These are phyloP conservation scores for Whalleya microplaca DNA, from an alignment of 2,329 filamentous ascomycete species.

Conservation along the genomic window DNA sequence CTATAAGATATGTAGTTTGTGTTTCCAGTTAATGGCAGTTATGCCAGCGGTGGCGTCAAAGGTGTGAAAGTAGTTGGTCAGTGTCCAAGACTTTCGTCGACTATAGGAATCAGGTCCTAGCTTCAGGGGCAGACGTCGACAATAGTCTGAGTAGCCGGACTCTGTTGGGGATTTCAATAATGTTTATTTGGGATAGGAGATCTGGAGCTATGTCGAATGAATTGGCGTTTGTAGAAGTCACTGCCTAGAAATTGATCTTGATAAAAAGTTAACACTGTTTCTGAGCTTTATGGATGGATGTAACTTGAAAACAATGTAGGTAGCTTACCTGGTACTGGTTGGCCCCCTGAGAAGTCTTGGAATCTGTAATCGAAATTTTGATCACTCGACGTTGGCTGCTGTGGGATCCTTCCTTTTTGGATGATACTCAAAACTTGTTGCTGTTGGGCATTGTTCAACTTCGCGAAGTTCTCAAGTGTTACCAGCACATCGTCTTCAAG, in stretches of 20 bases:
- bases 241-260: slow-evolving; percentile 18
- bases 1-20: no score
- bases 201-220: slow-evolving; percentile 17
- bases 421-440: slow-evolving; percentile 29
- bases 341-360: slow-evolving; percentile 19
- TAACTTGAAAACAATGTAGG: background rate
- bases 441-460: slow-evolving; percentile 29
- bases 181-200: slow-evolving; percentile 16
- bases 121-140: no score
- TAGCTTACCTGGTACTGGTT: slow-evolving; percentile 19
- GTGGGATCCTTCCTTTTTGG: slow-evolving; percentile 24
- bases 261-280: slow-evolving; percentile 4
- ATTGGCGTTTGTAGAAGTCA: slow-evolving; percentile 21
- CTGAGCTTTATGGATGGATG: background rate
- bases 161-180: background rate
- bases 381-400: slow-evolving; percentile 16
- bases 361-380: slow-evolving; percentile 24
- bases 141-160: background rate
- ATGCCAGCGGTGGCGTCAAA: no score
- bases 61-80: no score
- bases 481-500: slow-evolving; percentile 27
- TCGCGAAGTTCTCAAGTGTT: slow-evolving; percentile 31
- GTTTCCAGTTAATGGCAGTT: no score
- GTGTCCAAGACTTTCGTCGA: no score
- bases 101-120: no score